Base-by-base conservation (phyloP, 305 asterid species). In the Petunia hybrid region DNA sequence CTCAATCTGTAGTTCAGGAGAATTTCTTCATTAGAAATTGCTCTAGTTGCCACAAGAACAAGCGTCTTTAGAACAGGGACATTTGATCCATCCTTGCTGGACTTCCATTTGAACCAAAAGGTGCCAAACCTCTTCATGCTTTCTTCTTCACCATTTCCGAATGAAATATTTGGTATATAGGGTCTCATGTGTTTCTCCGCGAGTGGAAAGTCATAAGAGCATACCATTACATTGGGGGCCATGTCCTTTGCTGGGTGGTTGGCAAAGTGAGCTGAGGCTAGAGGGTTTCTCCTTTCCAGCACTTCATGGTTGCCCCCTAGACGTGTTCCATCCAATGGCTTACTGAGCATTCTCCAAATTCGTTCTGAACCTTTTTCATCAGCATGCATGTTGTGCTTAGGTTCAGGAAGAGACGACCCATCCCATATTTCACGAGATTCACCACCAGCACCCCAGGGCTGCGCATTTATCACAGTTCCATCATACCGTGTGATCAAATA, bases 91-190 rank as follows among this genome's bases (percentile, higher is more conserved):
- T 6, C 48, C 76, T 73, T 80, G 40, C 79, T 5, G 3, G 97
- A 86, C 83, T 88, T 92, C 98, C 97, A 91, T 5, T 96, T 96
- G 88, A 94, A 94, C 99, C 99, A 93, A 84, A 96, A 96, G 77
- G 87, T 91, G 53, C 99, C 98, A n/a, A 88, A 89, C 80, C 94
- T 91, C 89, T 79, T 96, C 99, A 93, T 96, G 8, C 80, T 81
- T 2, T 85, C 93, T 60, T 92, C 97, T 53, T 38, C 79, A 41
- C 91, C 97, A 43, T 86, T 85, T 80, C 98, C 98, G 84, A 92
- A 96, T 16, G 93, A 84, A 55, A 94, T 80, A 81, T 96, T 96
- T 0, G 99, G 99, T 41, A 93, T 84, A 81, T 94, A 94, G 36
- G 84, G 70, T 82, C 99, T 91, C 98, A 92, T 90, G 80, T 82